A percentile compares a stretch with the other conserved stretches of the same genome.
Evolutionary conservation across 129 eudicot genomes (phyloP).

Genomic region (Kitagawia praeruptora): DNA sequence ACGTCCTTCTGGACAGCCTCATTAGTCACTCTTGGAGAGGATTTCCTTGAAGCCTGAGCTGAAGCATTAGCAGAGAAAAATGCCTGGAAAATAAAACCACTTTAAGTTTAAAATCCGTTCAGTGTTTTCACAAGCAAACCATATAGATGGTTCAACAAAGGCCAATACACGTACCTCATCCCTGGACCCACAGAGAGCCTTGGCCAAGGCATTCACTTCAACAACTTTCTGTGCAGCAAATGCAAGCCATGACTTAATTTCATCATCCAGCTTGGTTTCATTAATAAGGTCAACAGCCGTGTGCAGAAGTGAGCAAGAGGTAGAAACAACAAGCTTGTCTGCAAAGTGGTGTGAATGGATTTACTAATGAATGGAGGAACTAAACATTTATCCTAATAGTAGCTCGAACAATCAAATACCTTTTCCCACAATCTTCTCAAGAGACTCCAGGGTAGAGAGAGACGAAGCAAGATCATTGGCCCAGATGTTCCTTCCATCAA

Average conservation of each 20-base stretch:
- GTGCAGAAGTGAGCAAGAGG: constrained; percentile 92
- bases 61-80: constrained; percentile 90
- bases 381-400: constrained; percentile 10
- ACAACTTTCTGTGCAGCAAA: constrained; percentile 93
- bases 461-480: constrained; percentile 84
- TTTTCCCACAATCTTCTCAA: constrained; percentile 83
- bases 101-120: background rate
- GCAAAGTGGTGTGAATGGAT: constrained; percentile 2
- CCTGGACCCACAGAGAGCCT: constrained; percentile 72
- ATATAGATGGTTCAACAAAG: background rate
- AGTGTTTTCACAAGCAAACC: background rate
- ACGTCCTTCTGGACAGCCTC: constrained; percentile 60
- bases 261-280: constrained; percentile 75
- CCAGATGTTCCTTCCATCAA: constrained; percentile 97
- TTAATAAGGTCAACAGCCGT: constrained; percentile 89
- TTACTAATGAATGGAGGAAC: background rate
- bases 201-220: constrained; percentile 92
- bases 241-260: constrained; percentile 92
- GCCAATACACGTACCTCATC: constrained; percentile 47
- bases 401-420: constrained; percentile 30
- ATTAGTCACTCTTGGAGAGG: constrained; percentile 91
- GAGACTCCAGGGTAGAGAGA: constrained; percentile 44
- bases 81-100: constrained; percentile 36
- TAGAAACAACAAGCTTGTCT: constrained; percentile 95
- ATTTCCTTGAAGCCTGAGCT: constrained; percentile 91